Conservation (phyloP, 176 grass and related monocot genomes). For the Bothriochloa decipiens region DNA sequence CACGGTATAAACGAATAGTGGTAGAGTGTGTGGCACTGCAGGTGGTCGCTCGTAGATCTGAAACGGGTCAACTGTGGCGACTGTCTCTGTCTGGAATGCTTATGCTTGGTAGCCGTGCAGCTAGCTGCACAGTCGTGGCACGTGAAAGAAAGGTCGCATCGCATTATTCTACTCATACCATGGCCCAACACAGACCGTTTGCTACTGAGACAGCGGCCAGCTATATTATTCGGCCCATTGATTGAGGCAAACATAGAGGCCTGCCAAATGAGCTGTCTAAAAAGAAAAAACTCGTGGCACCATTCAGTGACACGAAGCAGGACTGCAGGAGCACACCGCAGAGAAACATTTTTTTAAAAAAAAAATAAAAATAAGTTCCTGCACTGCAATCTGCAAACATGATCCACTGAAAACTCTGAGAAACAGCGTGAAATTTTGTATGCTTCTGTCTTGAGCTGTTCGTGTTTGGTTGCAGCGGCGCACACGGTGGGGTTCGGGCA, state of each 20-base stretch:
- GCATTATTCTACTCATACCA: slow-evolving; percentile 16
- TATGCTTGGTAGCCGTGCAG: neutral
- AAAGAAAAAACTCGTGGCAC: neutral
- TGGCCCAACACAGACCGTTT: neutral
- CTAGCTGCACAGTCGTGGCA: slow-evolving; percentile 40
- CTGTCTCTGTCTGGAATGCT: slow-evolving; percentile 10
- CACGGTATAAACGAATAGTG: neutral
- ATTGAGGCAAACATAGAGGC: neutral
- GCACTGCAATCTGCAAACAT: neutral
- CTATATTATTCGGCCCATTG: slow-evolving; percentile 13
- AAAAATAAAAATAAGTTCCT: neutral
- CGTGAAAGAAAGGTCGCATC: slow-evolving; percentile 27
- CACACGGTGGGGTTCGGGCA: slow-evolving; percentile 91
- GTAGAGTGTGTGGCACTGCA: neutral
- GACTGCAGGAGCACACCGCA: neutral
- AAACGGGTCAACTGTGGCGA: slow-evolving; percentile 33
- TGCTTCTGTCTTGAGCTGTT: neutral
- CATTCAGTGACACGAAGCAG: neutral
- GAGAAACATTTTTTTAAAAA: neutral
- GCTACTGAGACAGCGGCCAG: neutral
- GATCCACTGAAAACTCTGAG: neutral
- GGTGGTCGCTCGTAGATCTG: neutral
- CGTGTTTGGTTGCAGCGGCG: slow-evolving; percentile 66
- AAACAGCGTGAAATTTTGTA: neutral
- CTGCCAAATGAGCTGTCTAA: slow-evolving; percentile 21